Evolutionary conservation across 139 green algal genomes (phyloP), one percentile per base, ranked within the genome.

Genomic region (Spirogloea muscicola): DNA sequence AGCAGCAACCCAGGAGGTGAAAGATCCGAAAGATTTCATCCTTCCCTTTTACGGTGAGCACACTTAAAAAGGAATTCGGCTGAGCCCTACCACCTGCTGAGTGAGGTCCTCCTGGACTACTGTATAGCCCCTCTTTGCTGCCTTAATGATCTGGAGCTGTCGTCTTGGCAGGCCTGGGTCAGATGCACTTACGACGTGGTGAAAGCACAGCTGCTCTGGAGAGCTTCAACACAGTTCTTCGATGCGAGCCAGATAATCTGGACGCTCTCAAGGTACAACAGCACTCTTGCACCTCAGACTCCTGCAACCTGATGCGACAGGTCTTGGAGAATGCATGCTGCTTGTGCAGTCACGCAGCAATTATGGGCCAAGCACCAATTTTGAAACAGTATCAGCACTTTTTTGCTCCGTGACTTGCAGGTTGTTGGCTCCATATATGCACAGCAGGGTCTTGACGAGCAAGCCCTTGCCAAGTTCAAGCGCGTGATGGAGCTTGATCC

Each of bases 401-500:
- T n/a, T n/a, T n/a, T n/a, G n/a, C n/a, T n/a, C 7, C 38, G 52
- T 33, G 52, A 33, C 31, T 38, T 62, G 52, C 16, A 74, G 65
- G 65, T 74, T 27, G 31, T 68, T 27, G 68, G 57, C 6, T 48
- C 25, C 58, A 76, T 76, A 4, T 72, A 76, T 37, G 29, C 29
- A 16, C 58, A 60, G 46, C 27, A 44, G 10, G 61, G 49, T 67
- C 74, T 68, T 48, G 49, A 48, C 36, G 49, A 39, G 65, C 70
- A 79, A 33, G 74, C 77, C 4, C 33, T 89, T 0, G 49, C 58
- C 9, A 68, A 85, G 25, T 85, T 95, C 44, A 78, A 75, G 52
- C 66, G 82, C 5, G 89, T 91, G 5, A 80, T 79, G 0, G 6
- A 59, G 33, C 57, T 72, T 40, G 51, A 73, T 25, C 51, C 70